Conservation (phyloP, 495 filamentous ascomycete species). For the Paragyromitra xinjiangensis region DNA sequence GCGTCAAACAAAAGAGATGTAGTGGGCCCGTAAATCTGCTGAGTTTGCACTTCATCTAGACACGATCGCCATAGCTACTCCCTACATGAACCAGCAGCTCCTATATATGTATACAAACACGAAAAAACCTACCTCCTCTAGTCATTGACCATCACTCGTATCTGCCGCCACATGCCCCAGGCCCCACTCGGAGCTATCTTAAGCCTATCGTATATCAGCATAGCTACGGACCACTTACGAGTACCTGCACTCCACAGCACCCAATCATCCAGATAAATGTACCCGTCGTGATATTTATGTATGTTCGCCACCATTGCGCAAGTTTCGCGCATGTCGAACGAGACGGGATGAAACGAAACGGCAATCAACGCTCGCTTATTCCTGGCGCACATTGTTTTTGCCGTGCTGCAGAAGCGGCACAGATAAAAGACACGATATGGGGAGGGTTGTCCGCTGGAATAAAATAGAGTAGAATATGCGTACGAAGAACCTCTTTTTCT, state of each 20-base stretch:
- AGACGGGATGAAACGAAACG: slow-evolving; percentile 16
- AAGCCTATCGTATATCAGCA: neutral
- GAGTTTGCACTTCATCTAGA: neutral
- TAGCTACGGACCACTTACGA: neutral
- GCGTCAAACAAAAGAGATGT: neutral
- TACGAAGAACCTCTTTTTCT: neutral
- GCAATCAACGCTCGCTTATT: slow-evolving; percentile 1
- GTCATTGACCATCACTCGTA: slow-evolving; percentile 2
- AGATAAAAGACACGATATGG: neutral
- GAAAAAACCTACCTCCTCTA: neutral
- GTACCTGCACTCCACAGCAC: neutral
- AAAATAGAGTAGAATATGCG: neutral
- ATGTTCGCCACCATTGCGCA: slow-evolving; percentile 2
- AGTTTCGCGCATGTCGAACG: slow-evolving; percentile 1
- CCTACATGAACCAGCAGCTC: neutral
- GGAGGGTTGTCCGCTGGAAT: neutral
- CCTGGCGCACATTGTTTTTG: neutral
- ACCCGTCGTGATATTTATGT: slow-evolving; percentile 2
- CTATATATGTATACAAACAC: neutral
- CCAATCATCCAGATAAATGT: neutral
- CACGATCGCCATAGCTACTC: neutral
- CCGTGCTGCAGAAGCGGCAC: slow-evolving; percentile 11
- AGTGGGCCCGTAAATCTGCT: neutral
- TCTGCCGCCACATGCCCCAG: neutral
- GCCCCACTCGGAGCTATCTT: neutral